A percentile compares a stretch with the other conserved stretches of the same genome.
Conservation (phyloP, 2,329 filamentous ascomycete genomes). For the Aspergillus pseudonomiae region DNA sequence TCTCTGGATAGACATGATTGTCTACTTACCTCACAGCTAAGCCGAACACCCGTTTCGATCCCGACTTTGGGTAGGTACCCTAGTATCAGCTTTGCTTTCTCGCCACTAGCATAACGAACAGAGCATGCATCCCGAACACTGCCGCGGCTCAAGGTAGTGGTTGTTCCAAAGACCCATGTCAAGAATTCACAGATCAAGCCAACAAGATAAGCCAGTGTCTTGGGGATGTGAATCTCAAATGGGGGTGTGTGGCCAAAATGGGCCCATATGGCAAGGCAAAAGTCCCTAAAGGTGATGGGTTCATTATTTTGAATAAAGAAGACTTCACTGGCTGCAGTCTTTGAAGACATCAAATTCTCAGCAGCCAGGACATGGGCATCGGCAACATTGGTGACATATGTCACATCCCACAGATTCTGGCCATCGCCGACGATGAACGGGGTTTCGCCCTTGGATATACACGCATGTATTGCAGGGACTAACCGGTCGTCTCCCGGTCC, state of each 20-base stretch:
- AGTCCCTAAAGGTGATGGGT: constrained; percentile 48
- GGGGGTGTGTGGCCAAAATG: constrained; percentile 54
- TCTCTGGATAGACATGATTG: background rate
- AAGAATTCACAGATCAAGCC: constrained; percentile 52
- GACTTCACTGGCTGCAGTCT: constrained; percentile 47
- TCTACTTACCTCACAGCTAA: constrained; percentile 50
- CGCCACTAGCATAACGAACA: constrained; percentile 56
- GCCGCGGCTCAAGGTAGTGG: constrained; percentile 55
- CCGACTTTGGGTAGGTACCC: constrained; percentile 56
- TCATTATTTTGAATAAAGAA: constrained; percentile 53
- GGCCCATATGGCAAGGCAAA: constrained; percentile 48
- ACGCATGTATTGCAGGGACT: constrained; percentile 47
- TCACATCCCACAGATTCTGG: constrained; percentile 48
- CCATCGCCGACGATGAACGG: constrained; percentile 46
- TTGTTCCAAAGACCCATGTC: constrained; percentile 50
- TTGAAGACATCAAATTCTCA: constrained; percentile 44
- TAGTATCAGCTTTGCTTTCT: constrained; percentile 55
- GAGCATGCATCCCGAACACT: constrained; percentile 59
- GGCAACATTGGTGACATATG: constrained; percentile 48
- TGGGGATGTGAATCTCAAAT: constrained; percentile 53
- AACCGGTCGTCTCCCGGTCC: constrained; percentile 48
- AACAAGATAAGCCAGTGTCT: constrained; percentile 50
- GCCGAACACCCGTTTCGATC: constrained; percentile 55
- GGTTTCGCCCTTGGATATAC: constrained; percentile 47
- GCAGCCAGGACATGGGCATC: constrained; percentile 50